Percentiles rank a stretch among this genome's conserved stretches.
Evolutionary conservation across 139 green algal genomes (phyloP).

Genomic region (Gonium pectorale): DNA sequence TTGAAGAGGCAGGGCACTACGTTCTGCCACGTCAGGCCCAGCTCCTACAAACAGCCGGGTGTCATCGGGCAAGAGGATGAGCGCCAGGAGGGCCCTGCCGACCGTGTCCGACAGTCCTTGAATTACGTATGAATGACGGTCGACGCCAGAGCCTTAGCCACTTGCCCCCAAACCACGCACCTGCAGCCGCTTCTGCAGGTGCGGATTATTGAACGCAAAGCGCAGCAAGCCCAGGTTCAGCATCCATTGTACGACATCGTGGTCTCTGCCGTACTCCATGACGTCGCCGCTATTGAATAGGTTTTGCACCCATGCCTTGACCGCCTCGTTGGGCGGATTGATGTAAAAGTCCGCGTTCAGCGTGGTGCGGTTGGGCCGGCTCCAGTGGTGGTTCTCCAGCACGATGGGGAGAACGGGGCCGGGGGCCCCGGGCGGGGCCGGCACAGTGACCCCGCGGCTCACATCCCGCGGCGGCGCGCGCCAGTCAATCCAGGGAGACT

Average conservation of each 20-base stretch:
- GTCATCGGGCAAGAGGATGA: no score
- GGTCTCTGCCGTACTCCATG: not conserved
- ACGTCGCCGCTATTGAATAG: not conserved
- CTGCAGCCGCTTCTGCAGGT: not conserved
- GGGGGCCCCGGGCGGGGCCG: no score
- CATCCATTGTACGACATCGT: not conserved
- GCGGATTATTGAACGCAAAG: not conserved
- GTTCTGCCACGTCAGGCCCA: not conserved
- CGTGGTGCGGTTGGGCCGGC: not conserved
- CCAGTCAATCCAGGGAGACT: slow-evolving; percentile 5
- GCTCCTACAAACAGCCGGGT: not conserved
- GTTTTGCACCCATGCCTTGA: not conserved
- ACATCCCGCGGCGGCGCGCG: not conserved
- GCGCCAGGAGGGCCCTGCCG: no score
- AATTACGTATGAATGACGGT: no score
- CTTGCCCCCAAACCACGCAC: not conserved
- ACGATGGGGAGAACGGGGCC: not conserved
- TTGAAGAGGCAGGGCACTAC: slow-evolving; percentile 13
- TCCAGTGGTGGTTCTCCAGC: slow-evolving; percentile 16
- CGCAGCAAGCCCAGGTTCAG: not conserved
- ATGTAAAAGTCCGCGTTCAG: not conserved
- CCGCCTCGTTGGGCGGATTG: not conserved
- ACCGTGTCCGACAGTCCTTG: no score
- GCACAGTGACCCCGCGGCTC: no score
- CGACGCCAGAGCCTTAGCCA: not conserved